Conservation (phyloP, 192 early-diverging fungal species). For the Podila horticola region DNA sequence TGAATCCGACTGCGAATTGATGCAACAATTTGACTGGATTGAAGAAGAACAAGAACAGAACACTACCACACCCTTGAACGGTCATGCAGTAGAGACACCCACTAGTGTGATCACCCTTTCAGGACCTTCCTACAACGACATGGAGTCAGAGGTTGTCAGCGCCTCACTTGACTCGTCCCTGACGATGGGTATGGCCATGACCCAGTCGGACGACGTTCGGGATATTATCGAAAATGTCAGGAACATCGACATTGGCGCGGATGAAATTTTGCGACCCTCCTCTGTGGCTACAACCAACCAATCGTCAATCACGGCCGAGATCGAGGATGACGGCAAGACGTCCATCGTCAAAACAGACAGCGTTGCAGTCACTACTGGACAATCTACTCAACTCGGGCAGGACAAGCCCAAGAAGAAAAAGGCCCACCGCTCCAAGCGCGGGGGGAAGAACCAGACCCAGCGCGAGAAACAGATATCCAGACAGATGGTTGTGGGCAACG, state of each 20-base stretch:
- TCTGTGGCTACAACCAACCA: neutral
- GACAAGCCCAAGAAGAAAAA: constrained; percentile 33
- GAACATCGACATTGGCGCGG: constrained; percentile 24
- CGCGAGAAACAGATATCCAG: constrained; percentile 31
- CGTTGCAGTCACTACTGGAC: neutral
- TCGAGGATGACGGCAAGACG: neutral
- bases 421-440: constrained; percentile 48
- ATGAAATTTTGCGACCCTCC: constrained; percentile 22
- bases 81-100: neutral
- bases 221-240: constrained; percentile 18
- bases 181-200: constrained; percentile 25
- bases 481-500: constrained; percentile 33
- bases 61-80: neutral
- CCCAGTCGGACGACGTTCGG: constrained; percentile 42
- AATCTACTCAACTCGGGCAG: neutral
- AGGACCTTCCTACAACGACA: constrained; percentile 3
- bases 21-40: constrained; percentile 54
- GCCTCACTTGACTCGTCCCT: constrained; percentile 7
- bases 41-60: constrained; percentile 39
- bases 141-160: constrained; percentile 1
- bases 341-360: neutral
- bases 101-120: neutral
- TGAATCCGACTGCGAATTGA: constrained; percentile 51
- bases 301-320: too few relatives aligned
- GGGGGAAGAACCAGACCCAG: constrained; percentile 26